phyloP scores from a whole-genome alignment of 805 yeast species.

The Wickerhamiella azyma region DNA sequence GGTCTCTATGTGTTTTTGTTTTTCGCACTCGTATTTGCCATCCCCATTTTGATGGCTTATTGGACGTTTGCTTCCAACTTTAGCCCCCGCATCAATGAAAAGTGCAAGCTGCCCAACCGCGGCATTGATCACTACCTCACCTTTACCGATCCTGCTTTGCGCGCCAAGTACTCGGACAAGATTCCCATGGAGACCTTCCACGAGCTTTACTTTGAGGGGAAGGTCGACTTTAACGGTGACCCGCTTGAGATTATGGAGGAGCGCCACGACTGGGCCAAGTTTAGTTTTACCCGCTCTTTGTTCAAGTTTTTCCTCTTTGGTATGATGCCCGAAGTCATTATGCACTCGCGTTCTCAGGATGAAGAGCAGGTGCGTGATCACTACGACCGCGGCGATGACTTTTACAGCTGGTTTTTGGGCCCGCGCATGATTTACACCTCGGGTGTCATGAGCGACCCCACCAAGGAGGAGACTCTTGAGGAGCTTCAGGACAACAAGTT shows the following conservation, averaged over 20 bases:
- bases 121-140: conserved; percentile 71
- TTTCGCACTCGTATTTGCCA: conserved; percentile 37
- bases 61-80: conserved; percentile 69
- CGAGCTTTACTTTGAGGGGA: conserved; percentile 69
- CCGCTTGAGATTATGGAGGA: conserved; percentile 69
- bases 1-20: conserved; percentile 54
- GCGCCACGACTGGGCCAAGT: conserved; percentile 84
- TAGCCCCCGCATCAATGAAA: conserved; percentile 71
- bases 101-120: conserved; percentile 57
- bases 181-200: conserved; percentile 90
- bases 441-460: conserved; percentile 65
- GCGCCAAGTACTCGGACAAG: conserved; percentile 53
- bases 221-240: conserved; percentile 81
- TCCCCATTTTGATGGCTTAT: conserved; percentile 68
- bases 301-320: conserved; percentile 74
- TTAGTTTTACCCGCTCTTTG: conserved; percentile 60
- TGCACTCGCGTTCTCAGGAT: conserved; percentile 88
- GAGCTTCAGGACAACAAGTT: conserved; percentile 78
- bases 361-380: conserved; percentile 94
- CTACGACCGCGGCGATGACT: conserved; percentile 92
- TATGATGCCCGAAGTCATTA: conserved; percentile 81
- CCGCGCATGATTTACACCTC: conserved; percentile 91
- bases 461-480: conserved; percentile 52
- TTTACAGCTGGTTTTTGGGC: conserved; percentile 86
- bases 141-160: conserved; percentile 61